Evolutionary conservation across 306 rosid species (phyloP).

Genomic region (Cicer chorassanicum): DNA sequence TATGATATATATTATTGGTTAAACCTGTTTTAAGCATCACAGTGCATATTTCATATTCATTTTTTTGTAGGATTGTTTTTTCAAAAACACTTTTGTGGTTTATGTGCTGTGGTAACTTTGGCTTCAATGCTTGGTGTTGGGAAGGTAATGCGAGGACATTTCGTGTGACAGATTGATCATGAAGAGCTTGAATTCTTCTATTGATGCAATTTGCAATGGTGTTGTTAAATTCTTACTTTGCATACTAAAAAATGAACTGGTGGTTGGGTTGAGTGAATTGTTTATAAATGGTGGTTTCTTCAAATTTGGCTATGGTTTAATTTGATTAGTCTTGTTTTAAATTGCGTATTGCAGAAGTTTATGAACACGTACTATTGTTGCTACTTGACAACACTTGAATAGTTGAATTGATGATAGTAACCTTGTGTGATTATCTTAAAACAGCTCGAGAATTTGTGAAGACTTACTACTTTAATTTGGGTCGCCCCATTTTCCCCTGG

Average conservation of each 20-base stretch:
- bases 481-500: not conserved
- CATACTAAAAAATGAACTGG: not conserved
- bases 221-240: not conserved
- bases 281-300: too few species aligned
- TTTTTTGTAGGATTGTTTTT: not conserved
- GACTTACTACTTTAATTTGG: not conserved
- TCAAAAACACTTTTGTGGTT: not conserved
- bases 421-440: not conserved
- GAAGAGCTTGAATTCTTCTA: not conserved
- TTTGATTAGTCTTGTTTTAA: too few species aligned
- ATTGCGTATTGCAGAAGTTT: too few species aligned
- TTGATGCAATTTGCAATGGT: not conserved
- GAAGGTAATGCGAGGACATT: not conserved
- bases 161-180: not conserved
- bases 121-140: conserved; percentile 1
- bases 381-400: too few species aligned
- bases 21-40: not conserved
- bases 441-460: not conserved
- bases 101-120: not conserved
- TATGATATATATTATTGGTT: not conserved
- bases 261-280: not conserved
- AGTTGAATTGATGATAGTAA: not conserved
- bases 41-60: not conserved
- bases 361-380: too few species aligned
- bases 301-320: too few species aligned